Base-by-base conservation (phyloP, 106 monocot genomes). In the Acorus gramineus region DNA sequence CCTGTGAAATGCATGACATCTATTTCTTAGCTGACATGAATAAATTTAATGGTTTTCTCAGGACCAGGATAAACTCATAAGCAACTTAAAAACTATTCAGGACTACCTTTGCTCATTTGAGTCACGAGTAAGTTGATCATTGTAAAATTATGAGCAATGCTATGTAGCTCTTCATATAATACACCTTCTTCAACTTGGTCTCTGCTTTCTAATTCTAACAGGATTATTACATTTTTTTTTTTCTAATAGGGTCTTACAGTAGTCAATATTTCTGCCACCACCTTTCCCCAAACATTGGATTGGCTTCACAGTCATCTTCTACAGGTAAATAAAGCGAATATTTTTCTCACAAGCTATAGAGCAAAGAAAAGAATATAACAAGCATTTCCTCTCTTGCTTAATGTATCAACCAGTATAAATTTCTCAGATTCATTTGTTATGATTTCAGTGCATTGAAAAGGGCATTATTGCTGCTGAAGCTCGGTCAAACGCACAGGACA, bases 71-170 rank as follows among this genome's bases (percentile, higher is more conserved):
- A 98, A 88, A 72, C 75, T 98, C 63, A 83, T 88, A 53, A 70
- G 75, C 55, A 98, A 98, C 76, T 77, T 98, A 55, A 98, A 98
- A 75, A 87, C 61, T 47, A 91, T 98, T 78, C 87, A 98, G 77
- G 87, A 98, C 58, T 98, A 98, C 72, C 96, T 98, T 73, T 91
- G 91, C 69, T 98, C 96, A 48, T 98, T 98, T 70, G 83, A 98
- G 62, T 56, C 87, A 50, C 96, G 85, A 83, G 96, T 91, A 73
- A 69, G 55, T 52, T 44, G 47, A 14, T 66, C 42, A 62, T 51
- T 3, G 28, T 63, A 12, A 43, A 61, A 61, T 6, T 8, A 14
- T 8, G 9, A 44, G 2, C 9, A 46, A 12, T 46, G 45, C 3
- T 13, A 11, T 12, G 44, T 42, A 61, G 45, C 44, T 42, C 55